These are phyloP conservation scores for Stagonosporopsis rhizophila DNA, from an alignment of 2,329 filamentous ascomycete species.

Conservation along the genomic window DNA sequence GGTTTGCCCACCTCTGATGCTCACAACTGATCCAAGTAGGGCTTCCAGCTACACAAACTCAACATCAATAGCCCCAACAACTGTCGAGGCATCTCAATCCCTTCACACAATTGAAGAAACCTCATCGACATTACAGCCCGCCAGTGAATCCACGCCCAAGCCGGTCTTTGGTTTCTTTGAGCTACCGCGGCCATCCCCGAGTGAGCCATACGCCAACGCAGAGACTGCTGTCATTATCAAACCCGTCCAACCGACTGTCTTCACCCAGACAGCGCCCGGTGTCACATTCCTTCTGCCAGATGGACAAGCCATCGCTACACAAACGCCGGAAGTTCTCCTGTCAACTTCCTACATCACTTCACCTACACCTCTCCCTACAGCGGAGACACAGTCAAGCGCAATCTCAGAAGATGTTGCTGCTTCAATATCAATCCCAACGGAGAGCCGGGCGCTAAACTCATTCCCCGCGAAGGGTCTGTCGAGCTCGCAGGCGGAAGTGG, in stretches of 20 bases:
- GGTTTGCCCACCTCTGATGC: not conserved
- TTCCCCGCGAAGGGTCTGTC: constrained; percentile 16
- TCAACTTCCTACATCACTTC: constrained; percentile 42
- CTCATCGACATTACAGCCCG: not conserved
- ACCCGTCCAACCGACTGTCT: constrained; percentile 40
- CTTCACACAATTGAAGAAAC: constrained; percentile 3
- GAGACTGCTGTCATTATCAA: constrained; percentile 45
- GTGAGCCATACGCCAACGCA: constrained; percentile 29
- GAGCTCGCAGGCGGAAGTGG: constrained; percentile 23
- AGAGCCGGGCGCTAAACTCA: constrained; percentile 10
- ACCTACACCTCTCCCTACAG: constrained; percentile 25
- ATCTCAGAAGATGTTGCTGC: constrained; percentile 5
- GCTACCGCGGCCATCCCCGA: constrained; percentile 5
- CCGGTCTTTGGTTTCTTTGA: not conserved
- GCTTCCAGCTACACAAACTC: constrained; percentile 38
- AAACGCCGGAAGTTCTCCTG: constrained; percentile 36
- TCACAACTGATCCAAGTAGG: constrained; percentile 19
- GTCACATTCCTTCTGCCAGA: constrained; percentile 44
- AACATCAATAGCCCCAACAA: constrained; percentile 21
- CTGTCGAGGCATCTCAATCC: constrained; percentile 1
- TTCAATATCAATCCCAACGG: constrained; percentile 14
- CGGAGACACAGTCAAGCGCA: constrained; percentile 22
- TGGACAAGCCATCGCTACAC: constrained; percentile 42
- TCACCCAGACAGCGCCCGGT: constrained; percentile 35
- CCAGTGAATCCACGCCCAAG: not conserved